Evolutionary conservation across 768 basidiomycete genomes (phyloP).

Genomic region (Boletus rufocinnamomeus): DNA sequence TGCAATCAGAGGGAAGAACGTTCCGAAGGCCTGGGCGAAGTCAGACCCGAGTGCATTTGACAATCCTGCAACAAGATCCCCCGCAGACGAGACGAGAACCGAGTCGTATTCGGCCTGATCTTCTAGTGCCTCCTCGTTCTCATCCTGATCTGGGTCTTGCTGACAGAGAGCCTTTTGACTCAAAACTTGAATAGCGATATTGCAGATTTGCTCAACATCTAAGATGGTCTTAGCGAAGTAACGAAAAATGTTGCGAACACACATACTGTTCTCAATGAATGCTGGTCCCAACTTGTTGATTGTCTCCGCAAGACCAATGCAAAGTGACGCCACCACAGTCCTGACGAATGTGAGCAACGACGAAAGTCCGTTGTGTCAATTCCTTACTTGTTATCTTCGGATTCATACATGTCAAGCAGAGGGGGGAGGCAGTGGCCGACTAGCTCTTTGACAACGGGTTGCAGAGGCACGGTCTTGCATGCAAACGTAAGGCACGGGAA

Average conservation of each 20-base stretch:
- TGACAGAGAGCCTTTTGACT: slow-evolving; percentile 97
- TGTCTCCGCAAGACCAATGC: slow-evolving; percentile 86
- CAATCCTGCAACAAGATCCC: slow-evolving; percentile 89
- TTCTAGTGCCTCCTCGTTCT: slow-evolving; percentile 80
- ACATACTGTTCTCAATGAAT: slow-evolving; percentile 76
- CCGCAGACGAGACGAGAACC: slow-evolving; percentile 90
- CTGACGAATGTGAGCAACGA: slow-evolving; percentile 42
- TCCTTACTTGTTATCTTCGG: slow-evolving; percentile 96
- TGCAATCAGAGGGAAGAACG: slow-evolving; percentile 87
- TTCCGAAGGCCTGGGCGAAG: slow-evolving; percentile 77
- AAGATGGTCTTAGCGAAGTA: slow-evolving; percentile 9
- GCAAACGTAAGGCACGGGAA: slow-evolving; percentile 11
- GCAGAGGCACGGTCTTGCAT: slow-evolving; percentile 49
- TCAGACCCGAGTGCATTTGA: slow-evolving; percentile 83
- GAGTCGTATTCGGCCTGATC: slow-evolving; percentile 97
- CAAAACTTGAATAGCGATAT: slow-evolving; percentile 80
- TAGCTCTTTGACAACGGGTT: slow-evolving; percentile 74
- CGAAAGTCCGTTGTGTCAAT: background rate
- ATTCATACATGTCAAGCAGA: slow-evolving; percentile 86
- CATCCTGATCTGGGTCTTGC: slow-evolving; percentile 92
- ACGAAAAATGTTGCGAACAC: background rate
- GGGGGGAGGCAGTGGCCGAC: slow-evolving; percentile 71
- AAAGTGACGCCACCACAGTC: slow-evolving; percentile 84
- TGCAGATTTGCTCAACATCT: slow-evolving; percentile 80
- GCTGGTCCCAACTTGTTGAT: slow-evolving; percentile 91